Conservation (phyloP, 2,329 filamentous ascomycete species). For the Fusarium nematophilum region DNA sequence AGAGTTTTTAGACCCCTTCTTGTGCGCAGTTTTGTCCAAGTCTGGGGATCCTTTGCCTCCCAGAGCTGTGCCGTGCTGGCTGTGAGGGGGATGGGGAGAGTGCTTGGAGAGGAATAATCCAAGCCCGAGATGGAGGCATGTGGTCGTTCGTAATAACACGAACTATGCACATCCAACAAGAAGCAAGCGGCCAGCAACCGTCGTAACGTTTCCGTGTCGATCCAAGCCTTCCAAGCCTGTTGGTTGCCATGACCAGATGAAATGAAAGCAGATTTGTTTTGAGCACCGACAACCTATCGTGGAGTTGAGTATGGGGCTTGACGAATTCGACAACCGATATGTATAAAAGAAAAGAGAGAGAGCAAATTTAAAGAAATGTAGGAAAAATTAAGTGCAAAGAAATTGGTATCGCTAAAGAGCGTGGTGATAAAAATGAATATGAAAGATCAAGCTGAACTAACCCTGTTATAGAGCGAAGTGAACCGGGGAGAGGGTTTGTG, state of each 20-base stretch:
- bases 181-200: slow-evolving; percentile 68
- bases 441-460: slow-evolving; percentile 52
- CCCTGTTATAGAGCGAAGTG: slow-evolving; percentile 63
- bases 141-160: slow-evolving; percentile 65
- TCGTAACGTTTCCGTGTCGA: slow-evolving; percentile 62
- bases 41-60: slow-evolving; percentile 57
- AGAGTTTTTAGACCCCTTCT: slow-evolving; percentile 42
- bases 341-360: slow-evolving; percentile 45
- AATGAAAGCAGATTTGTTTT: slow-evolving; percentile 42
- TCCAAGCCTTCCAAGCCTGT: slow-evolving; percentile 63
- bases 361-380: slow-evolving; percentile 47
- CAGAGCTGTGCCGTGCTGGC: slow-evolving; percentile 59
- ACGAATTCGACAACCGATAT: slow-evolving; percentile 9
- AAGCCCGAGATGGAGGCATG: slow-evolving; percentile 49
- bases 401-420: not conserved
- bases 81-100: slow-evolving; percentile 60
- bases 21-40: slow-evolving; percentile 57
- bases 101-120: slow-evolving; percentile 49
- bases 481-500: slow-evolving; percentile 62
- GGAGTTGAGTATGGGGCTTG: slow-evolving; percentile 44
- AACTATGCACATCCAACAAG: slow-evolving; percentile 66
- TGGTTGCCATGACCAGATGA: slow-evolving; percentile 41
- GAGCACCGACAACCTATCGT: slow-evolving; percentile 54
- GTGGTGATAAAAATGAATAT: not conserved
- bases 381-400: slow-evolving; percentile 25